Percentiles rank a stretch among this genome's conserved stretches.
Evolutionary conservation across 352 stramenopile species (phyloP).

Genomic region (Thalassiosira exigua): DNA sequence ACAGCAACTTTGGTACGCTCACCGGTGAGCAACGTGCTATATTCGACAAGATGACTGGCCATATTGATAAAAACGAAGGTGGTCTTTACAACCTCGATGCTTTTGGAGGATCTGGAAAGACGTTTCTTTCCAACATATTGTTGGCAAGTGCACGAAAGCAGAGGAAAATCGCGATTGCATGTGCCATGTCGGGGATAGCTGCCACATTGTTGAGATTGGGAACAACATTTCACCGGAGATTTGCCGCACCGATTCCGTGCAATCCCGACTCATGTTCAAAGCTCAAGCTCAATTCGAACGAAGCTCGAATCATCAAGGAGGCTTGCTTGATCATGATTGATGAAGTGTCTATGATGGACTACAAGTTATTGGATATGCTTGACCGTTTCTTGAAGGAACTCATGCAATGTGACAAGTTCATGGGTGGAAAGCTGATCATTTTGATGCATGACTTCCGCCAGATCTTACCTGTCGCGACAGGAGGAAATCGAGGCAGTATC

Average conservation of each 20-base stretch:
- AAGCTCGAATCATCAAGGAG: background rate
- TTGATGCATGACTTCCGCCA: conserved; percentile 15
- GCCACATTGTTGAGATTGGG: conserved; percentile 6
- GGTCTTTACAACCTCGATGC: conserved; percentile 10
- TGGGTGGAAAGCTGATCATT: conserved; percentile 13
- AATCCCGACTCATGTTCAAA: conserved; percentile 8
- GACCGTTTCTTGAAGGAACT: conserved; percentile 1
- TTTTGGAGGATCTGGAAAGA: conserved; percentile 25
- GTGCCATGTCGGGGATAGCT: conserved; percentile 15
- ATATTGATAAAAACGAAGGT: background rate
- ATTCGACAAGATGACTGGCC: conserved; percentile 3
- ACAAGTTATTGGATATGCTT: background rate
- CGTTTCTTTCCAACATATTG: conserved; percentile 6
- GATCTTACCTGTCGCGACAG: conserved; percentile 4
- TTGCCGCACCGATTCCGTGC: background rate
- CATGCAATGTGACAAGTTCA: background rate
- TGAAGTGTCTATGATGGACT: conserved; percentile 15
- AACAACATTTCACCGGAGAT: conserved; percentile 8
- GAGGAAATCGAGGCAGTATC: too few species aligned
- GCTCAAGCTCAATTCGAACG: background rate
- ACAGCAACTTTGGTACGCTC: conserved; percentile 16
- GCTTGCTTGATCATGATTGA: conserved; percentile 11
- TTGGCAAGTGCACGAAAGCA: conserved; percentile 3
- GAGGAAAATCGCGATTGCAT: background rate
- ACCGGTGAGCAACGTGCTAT: conserved; percentile 10